phyloP scores from a whole-genome alignment of 1,284 basidiomycete species.

The Tilletia horrida region DNA sequence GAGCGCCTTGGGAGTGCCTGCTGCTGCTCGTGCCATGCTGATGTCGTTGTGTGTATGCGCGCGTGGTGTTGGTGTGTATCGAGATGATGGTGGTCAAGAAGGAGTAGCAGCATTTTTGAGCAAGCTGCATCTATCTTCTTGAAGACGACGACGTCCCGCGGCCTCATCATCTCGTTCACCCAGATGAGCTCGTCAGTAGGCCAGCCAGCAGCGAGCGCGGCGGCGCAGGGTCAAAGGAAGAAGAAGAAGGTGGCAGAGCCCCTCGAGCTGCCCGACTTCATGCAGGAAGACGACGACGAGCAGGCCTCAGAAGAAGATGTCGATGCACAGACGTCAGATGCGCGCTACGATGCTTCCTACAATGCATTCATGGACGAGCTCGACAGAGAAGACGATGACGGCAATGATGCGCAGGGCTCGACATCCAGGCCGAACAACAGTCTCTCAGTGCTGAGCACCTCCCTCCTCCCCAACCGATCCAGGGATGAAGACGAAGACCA shows the following conservation, averaged over 20 bases:
- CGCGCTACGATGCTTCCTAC: conserved; percentile 13
- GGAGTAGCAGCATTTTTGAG: neutral
- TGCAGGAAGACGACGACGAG: conserved; percentile 5
- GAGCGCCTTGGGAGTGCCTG: conserved; percentile 40
- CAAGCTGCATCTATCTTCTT: neutral
- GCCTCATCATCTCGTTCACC: neutral
- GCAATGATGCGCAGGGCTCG: neutral
- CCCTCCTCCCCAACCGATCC: neutral
- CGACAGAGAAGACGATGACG: conserved; percentile 8
- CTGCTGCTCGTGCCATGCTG: conserved; percentile 29
- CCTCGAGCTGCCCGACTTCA: conserved; percentile 8
- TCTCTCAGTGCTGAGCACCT: neutral
- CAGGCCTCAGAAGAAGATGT: neutral
- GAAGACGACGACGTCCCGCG: neutral
- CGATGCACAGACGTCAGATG: neutral
- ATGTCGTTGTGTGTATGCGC: neutral
- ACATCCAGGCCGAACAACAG: neutral
- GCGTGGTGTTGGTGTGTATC: neutral
- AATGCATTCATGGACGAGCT: conserved; percentile 15
- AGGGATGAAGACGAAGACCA: neutral
- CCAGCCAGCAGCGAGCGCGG: too few relatives aligned
- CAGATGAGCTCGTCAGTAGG: too few relatives aligned
- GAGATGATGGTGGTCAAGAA: neutral
- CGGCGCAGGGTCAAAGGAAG: too few relatives aligned
- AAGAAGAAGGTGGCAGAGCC: neutral